Evolutionary conservation across 1,284 basidiomycete genomes (phyloP).

Genomic region (Xanthoconium separans): DNA sequence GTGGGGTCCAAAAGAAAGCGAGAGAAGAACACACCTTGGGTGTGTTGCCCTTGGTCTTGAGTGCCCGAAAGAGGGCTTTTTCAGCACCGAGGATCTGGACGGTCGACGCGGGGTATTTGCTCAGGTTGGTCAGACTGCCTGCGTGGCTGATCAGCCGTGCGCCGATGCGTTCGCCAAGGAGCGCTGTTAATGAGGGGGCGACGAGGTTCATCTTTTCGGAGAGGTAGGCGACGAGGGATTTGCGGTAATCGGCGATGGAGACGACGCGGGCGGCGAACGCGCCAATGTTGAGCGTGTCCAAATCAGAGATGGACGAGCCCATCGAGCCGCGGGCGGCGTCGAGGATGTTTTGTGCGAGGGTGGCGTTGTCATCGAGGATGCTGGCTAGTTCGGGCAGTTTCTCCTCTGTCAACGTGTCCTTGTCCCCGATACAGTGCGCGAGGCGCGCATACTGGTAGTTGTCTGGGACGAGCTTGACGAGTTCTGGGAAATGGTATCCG

Average conservation of each 20-base stretch:
- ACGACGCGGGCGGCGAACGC: constrained; percentile 92
- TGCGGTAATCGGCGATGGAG: constrained; percentile 92
- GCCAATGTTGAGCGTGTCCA: constrained; percentile 96
- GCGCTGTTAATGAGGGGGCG: constrained; percentile 91
- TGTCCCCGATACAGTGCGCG: constrained; percentile 89
- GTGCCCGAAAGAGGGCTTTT: constrained; percentile 95
- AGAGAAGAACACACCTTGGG: constrained; percentile 68
- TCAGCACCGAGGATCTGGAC: constrained; percentile 98
- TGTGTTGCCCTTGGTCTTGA: constrained; percentile 99
- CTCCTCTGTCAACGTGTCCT: constrained; percentile 74
- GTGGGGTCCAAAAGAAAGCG: no score
- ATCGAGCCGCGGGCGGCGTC: constrained; percentile 95
- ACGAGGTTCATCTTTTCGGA: constrained; percentile 98
- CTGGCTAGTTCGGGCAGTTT: constrained; percentile 82
- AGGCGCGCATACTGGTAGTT: constrained; percentile 94
- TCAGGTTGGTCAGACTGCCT: constrained; percentile 94
- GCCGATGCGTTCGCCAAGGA: constrained; percentile 94
- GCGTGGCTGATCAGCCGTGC: constrained; percentile 96
- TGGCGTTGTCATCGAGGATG: constrained; percentile 86
- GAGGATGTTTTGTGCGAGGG: constrained; percentile 89
- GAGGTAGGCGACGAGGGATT: constrained; percentile 87
- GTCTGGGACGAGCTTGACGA: constrained; percentile 92
- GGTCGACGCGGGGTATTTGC: constrained; percentile 98
- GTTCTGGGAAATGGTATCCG: constrained; percentile 99
- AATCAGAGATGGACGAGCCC: constrained; percentile 90